phyloP scores from a whole-genome alignment of 345 rosid genomes.

The Cardamine chenopodiifolia region DNA sequence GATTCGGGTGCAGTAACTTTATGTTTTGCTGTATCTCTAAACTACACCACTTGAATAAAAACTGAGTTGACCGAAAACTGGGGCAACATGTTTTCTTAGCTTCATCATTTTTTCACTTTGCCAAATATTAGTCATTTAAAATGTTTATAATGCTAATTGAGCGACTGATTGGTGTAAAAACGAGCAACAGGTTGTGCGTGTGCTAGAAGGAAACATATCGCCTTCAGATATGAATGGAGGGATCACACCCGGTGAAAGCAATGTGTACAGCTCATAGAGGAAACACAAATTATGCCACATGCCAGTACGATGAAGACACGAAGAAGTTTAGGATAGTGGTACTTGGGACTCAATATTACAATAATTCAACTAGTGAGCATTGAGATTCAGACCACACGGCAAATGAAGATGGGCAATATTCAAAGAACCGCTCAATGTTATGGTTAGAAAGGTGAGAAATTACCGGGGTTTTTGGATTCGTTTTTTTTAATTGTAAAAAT shows the following conservation, averaged over 20 bases:
- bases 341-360: slow-evolving; percentile 63
- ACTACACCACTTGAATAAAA: too few species aligned
- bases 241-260: slow-evolving; percentile 71
- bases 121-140: slow-evolving; percentile 1
- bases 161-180: not conserved
- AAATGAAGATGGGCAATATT: too few species aligned
- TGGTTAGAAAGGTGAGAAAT: too few species aligned
- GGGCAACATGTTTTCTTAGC: not conserved
- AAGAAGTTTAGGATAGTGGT: slow-evolving; percentile 74
- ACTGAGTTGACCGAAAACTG: too few species aligned
- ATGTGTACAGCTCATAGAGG: slow-evolving; percentile 57
- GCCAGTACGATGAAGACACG: slow-evolving; percentile 76
- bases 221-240: slow-evolving; percentile 71
- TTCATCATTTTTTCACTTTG: not conserved
- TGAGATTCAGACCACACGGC: too few species aligned
- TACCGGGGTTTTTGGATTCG: too few species aligned
- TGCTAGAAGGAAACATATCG: slow-evolving; percentile 72
- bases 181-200: slow-evolving; percentile 65
- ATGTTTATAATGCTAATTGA: slow-evolving; percentile 8
- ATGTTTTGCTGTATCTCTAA: too few species aligned
- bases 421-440: too few species aligned
- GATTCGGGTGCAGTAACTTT: not conserved
- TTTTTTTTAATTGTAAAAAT: too few species aligned
- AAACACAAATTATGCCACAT: slow-evolving; percentile 70
- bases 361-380: slow-evolving; percentile 64